A percentile compares a stretch with the other conserved stretches of the same genome.
Evolutionary conservation across 805 yeast genomes (phyloP).

Genomic region (Yamadazyma endophytica): DNA sequence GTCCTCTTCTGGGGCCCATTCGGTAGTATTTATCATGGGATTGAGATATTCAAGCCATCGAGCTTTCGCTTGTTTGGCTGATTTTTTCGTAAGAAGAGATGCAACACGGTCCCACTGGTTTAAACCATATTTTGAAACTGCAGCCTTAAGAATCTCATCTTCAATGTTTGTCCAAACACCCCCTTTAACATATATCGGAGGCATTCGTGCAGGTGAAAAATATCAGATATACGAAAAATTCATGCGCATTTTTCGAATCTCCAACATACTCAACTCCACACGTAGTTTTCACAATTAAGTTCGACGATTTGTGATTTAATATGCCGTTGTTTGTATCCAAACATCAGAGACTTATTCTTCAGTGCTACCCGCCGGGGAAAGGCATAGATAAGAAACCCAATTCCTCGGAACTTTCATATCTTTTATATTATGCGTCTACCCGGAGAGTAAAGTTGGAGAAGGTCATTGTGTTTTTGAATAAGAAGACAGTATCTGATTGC

Average conservation of each 20-base stretch:
- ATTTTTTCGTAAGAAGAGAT: conserved; percentile 76
- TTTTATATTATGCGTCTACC: conserved; percentile 86
- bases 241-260: neutral
- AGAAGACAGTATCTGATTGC: conserved; percentile 58
- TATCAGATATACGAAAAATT: conserved; percentile 4
- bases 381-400: conserved; percentile 86
- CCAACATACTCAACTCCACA: conserved; percentile 1
- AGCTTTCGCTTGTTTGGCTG: conserved; percentile 88
- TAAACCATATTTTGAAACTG: conserved; percentile 87
- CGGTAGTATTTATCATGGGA: conserved; percentile 60
- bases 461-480: conserved; percentile 66
- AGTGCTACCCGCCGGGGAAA: conserved; percentile 91
- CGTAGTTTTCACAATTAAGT: neutral
- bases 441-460: conserved; percentile 85
- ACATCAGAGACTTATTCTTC: conserved; percentile 84
- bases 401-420: conserved; percentile 83
- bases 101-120: conserved; percentile 95
- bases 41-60: conserved; percentile 88
- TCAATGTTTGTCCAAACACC: conserved; percentile 86
- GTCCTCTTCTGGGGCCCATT: conserved; percentile 79
- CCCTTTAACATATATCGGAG: conserved; percentile 73
- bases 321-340: conserved; percentile 45
- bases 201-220: conserved; percentile 23
- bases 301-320: neutral
- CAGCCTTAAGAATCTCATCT: conserved; percentile 86